phyloP scores from a whole-genome alignment of 2,329 filamentous ascomycete genomes.

The Diplodia scrobiculata region DNA sequence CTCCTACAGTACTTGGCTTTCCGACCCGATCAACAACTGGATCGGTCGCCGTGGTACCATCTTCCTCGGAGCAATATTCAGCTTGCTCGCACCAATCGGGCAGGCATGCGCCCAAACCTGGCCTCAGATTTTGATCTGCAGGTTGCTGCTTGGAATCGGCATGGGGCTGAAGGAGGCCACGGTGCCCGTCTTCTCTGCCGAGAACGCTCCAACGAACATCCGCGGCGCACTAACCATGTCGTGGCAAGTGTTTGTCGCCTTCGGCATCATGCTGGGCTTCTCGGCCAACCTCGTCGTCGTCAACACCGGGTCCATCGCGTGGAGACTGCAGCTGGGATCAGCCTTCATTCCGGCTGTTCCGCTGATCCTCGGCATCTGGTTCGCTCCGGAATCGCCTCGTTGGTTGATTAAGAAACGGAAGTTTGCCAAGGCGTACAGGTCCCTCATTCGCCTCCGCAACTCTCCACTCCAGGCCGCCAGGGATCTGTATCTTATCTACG shows the following conservation, averaged over 20 bases:
- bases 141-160: slow-evolving; percentile 43
- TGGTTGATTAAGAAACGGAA: slow-evolving; percentile 49
- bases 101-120: slow-evolving; percentile 44
- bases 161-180: slow-evolving; percentile 52
- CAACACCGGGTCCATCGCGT: slow-evolving; percentile 41
- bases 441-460: slow-evolving; percentile 46
- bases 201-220: slow-evolving; percentile 44
- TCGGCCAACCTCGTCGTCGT: slow-evolving; percentile 47
- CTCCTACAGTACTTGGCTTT: slow-evolving; percentile 7
- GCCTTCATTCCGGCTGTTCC: slow-evolving; percentile 46
- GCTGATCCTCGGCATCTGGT: slow-evolving; percentile 43
- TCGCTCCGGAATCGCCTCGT: slow-evolving; percentile 46
- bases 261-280: slow-evolving; percentile 52
- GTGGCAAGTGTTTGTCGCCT: slow-evolving; percentile 50
- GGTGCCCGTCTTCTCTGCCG: slow-evolving; percentile 48
- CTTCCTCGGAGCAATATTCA: slow-evolving; percentile 37
- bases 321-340: slow-evolving; percentile 46
- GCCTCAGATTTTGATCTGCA: slow-evolving; percentile 42
- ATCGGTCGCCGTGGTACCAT: slow-evolving; percentile 39
- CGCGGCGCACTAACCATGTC: slow-evolving; percentile 51
- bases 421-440: slow-evolving; percentile 44
- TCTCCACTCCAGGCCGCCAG: slow-evolving; percentile 47
- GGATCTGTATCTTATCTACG: slow-evolving; percentile 49
- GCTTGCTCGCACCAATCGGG: slow-evolving; percentile 42
- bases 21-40: slow-evolving; percentile 33